Percentiles rank a stretch among this genome's conserved stretches.
Conservation (phyloP, 2,329 filamentous ascomycete genomes). For the Microthyrium microscopicum region DNA sequence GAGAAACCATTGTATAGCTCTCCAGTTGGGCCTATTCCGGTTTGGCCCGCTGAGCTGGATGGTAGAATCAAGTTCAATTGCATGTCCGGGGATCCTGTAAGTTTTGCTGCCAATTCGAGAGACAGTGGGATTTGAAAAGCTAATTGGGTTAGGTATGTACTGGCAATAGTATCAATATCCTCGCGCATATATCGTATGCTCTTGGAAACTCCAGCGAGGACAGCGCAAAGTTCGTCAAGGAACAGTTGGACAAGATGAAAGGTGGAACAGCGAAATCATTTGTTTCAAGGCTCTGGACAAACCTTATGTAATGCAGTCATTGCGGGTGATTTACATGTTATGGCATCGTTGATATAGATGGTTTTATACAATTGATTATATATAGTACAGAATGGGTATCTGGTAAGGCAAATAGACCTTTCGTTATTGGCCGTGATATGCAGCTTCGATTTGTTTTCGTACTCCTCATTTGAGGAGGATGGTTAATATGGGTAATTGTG, state of each 20-base stretch:
- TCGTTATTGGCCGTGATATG: too few species aligned
- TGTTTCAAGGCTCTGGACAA: too few species aligned
- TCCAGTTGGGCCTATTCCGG: conserved; percentile 7
- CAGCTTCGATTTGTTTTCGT: too few species aligned
- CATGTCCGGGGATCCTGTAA: not conserved
- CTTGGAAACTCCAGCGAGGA: not conserved
- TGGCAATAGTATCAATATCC: not conserved
- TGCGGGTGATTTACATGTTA: too few species aligned
- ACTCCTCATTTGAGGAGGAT: too few species aligned
- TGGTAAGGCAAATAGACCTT: too few species aligned
- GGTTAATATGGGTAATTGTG: too few species aligned
- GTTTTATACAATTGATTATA: too few species aligned
- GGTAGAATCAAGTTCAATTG: conserved; percentile 7
- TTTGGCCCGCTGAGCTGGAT: conserved; percentile 6
- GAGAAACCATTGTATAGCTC: conserved; percentile 6
- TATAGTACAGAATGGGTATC: too few species aligned
- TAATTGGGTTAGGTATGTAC: not conserved
- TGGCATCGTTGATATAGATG: too few species aligned
- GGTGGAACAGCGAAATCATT: too few species aligned
- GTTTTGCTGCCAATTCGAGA: not conserved
- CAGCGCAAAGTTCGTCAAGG: conserved; percentile 1
- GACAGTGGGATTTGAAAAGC: not conserved
- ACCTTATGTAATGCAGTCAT: too few species aligned
- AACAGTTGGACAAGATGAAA: not conserved
- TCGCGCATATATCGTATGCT: conserved; percentile 1